Evolutionary conservation across 192 early-diverging fungal species (phyloP), one percentile per base, ranked within the genome.

Genomic region (Haplosporangium gracile): DNA sequence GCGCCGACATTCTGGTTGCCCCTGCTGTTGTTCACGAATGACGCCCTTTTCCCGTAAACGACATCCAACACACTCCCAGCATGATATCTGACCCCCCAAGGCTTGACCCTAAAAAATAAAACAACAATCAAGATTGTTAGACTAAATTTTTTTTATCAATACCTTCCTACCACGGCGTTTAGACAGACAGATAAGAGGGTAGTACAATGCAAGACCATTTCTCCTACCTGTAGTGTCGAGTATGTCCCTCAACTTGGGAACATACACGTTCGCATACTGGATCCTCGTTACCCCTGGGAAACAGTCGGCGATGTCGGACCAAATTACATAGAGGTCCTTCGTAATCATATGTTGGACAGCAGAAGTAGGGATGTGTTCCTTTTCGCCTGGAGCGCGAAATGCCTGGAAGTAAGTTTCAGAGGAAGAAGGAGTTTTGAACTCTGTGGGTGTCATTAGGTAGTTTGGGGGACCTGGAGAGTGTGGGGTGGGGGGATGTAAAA

Each of bases 1-100:
- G 95, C 60, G 96, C 96, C 87, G 93, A 90, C 93, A 80, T 70
- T 53, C 47, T 57, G 16, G 10, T 0, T 57, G 1, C 24, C n/a
- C 39, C 5, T n/a, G 42, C 9, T 68, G 9, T n/a, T n/a, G n/a
- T 32, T 13, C 11, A 68, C 22, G n/a, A 45, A 55, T 24, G 63
- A 68, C 29, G 24, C 39, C 45, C 63, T 10, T 42, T 24, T 26
- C 49, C 24, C 55, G 10, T 76, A 85, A 36, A 80, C 51, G 24
- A 85, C 74, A 68, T 85, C 83, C 74, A 84, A 70, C 9, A 85
- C 34, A 1, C 34, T 29, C 38, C 65, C 72, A 1, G 83, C 77
- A 18, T 79, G 78, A n/a, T 84, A 78, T 29, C 49, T 79, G n/a
- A 85, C 80, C 43, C 83, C 83, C 51, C 79, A 77, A 2, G 83